Evolutionary conservation across 2,329 filamentous ascomycete genomes (phyloP), one percentile per base, ranked within the genome.

Genomic region (Leptodontidium sp.): DNA sequence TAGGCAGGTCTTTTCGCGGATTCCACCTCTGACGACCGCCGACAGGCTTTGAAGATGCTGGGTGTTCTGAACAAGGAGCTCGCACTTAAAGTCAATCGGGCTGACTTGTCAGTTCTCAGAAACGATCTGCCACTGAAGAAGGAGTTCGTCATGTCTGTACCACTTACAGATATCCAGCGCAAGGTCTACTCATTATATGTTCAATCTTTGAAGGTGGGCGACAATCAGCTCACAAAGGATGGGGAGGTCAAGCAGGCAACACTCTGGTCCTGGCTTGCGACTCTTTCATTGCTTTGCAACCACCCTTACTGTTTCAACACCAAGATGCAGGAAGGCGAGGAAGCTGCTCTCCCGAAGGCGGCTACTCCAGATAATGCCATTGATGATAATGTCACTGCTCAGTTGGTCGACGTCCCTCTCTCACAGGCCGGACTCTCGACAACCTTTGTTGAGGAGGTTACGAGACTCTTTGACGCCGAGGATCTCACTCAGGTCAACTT

Each of bases 91-190:
- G 88, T 97, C 17, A 85, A 94, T 75, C 88, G 94, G 35, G 88
- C 87, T 8, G 93, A 92, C 62, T 90, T 93, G 69, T 85, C 86
- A 1, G 88, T 86, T 5, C 82, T 97, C 53, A 85, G 86, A 70
- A 82, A 88, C 14, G 87, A 90, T 49, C 82, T 97, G 53, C 92
- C 92, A 2, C 82, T 83, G 0, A 98, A 97, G 78, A 87, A 86
- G 8, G 94, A 98, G 76, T 97, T 95, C 76, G 87, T 97, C 38
- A 86, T 98, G 64, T 91, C 86, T 2, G 83, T 97, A 6, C 87
- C 90, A 7, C 82, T 96, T 12, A 93, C 91, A 0, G 74, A 81
- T 0, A 59, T 91, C 1, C 94, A 98, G 78, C 80, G 79, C 53
- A 75, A 81, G 1, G 84, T 90, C 0, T 97, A 97, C 78, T 72